Conservation (phyloP, 495 filamentous ascomycete genomes). For the Penicillium cosmopolitanum region DNA sequence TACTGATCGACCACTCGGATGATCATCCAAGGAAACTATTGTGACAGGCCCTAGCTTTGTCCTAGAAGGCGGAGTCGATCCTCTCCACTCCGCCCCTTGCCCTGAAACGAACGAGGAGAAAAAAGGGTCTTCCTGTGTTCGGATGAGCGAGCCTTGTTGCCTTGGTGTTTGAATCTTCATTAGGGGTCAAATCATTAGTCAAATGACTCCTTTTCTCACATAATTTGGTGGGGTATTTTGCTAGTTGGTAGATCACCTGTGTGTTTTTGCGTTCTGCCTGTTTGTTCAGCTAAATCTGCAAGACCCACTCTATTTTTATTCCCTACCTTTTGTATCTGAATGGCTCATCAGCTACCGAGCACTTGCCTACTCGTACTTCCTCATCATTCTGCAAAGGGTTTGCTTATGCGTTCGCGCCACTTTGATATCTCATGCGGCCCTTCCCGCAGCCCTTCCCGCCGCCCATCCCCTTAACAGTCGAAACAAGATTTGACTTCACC, state of each 20-base stretch:
- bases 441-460: not conserved
- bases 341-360: not conserved
- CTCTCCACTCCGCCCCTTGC: slow-evolving; percentile 3
- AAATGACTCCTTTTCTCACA: not conserved
- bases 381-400: not conserved
- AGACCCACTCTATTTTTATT: not conserved
- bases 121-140: slow-evolving; percentile 1
- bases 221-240: not conserved
- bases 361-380: not conserved
- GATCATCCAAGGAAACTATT: not conserved
- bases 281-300: not conserved
- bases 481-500: not conserved
- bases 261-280: not conserved
- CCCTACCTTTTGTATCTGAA: not conserved
- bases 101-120: slow-evolving; percentile 2
- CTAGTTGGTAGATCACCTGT: not conserved
- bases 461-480: not conserved
- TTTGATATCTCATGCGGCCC: slow-evolving; percentile 2
- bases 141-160: not conserved
- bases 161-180: not conserved
- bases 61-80: slow-evolving; percentile 1
- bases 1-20: not conserved
- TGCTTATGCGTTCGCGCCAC: not conserved
- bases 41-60: slow-evolving; percentile 1
- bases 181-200: not conserved